Percentiles rank a stretch among this genome's conserved stretches.
These are phyloP conservation scores for Neoascochyta sp. DNA, from an alignment of 2,329 filamentous ascomycete species.

Conservation along the genomic window DNA sequence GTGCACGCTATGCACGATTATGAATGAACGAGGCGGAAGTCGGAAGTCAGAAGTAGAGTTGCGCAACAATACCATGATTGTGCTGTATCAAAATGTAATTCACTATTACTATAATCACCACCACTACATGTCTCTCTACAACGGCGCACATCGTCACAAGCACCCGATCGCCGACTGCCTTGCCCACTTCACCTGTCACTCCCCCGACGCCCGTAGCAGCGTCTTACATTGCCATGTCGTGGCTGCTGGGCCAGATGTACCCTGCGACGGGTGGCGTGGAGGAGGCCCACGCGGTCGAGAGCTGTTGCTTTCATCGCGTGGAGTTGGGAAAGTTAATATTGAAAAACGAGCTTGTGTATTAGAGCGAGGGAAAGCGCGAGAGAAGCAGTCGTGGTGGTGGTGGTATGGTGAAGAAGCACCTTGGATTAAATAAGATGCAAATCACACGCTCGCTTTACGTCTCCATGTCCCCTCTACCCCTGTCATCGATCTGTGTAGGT, in stretches of 20 bases:
- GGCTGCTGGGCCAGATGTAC: constrained; percentile 12
- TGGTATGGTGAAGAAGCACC: neutral
- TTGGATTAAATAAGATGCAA: too few species aligned
- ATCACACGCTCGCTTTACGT: too few species aligned
- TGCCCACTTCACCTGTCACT: constrained; percentile 8
- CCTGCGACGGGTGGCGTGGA: constrained; percentile 6
- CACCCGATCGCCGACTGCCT: constrained; percentile 2
- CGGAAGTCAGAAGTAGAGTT: too few species aligned
- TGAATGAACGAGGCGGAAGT: too few species aligned
- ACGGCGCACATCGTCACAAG: constrained; percentile 2
- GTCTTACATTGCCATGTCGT: constrained; percentile 34
- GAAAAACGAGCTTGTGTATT: neutral
- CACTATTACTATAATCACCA: too few species aligned
- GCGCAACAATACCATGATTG: too few species aligned
- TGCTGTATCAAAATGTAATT: too few species aligned
- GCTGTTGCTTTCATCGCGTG: constrained; percentile 4
- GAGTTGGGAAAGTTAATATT: constrained; percentile 2
- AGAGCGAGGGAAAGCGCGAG: neutral
- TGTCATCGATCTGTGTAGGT: too few species aligned
- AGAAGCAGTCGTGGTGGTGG: neutral
- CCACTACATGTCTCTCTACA: too few species aligned
- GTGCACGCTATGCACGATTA: too few species aligned
- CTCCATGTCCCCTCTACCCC: too few species aligned
- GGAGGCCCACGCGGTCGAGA: constrained; percentile 4
- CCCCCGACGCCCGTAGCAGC: constrained; percentile 28